phyloP scores from a whole-genome alignment of 768 basidiomycete genomes.

The Calocybe cyanea region DNA sequence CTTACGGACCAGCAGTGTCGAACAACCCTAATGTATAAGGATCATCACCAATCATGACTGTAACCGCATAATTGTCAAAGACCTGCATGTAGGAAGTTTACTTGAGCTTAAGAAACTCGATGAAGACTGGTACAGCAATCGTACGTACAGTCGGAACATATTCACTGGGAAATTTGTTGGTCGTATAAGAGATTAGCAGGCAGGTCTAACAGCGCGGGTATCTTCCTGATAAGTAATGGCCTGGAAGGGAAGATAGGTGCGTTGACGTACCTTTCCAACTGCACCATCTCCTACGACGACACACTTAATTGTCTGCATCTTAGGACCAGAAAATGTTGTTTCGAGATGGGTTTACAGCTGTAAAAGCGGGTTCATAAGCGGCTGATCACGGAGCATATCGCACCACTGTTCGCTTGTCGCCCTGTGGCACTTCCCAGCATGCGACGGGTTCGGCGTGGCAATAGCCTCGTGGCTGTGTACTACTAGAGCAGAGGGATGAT shows the following conservation, averaged over 20 bases:
- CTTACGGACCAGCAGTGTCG: conserved; percentile 91
- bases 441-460: conserved; percentile 31
- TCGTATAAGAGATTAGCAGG: conserved; percentile 94
- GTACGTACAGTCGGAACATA: conserved; percentile 92
- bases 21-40: conserved; percentile 98
- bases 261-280: conserved; percentile 83
- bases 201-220: conserved; percentile 60
- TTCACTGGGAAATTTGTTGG: conserved; percentile 98
- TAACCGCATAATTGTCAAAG: conserved; percentile 97
- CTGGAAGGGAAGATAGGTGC: background rate
- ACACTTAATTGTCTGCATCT: conserved; percentile 97
- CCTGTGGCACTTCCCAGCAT: conserved; percentile 20
- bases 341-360: conserved; percentile 14
- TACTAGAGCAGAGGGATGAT: conserved; percentile 10
- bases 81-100: conserved; percentile 46
- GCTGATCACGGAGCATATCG: conserved; percentile 11
- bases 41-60: conserved; percentile 99
- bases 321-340: conserved; percentile 13
- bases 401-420: conserved; percentile 22
- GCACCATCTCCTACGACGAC: conserved; percentile 98
- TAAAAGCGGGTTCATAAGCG: conserved; percentile 15
- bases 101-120: conserved; percentile 15
- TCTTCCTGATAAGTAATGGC: conserved; percentile 6
- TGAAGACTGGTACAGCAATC: conserved; percentile 21
- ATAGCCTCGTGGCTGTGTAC: conserved; percentile 38